Evolutionary conservation across 2,329 filamentous ascomycete genomes (phyloP).

Genomic region (Magnaporthiopsis incrustans): DNA sequence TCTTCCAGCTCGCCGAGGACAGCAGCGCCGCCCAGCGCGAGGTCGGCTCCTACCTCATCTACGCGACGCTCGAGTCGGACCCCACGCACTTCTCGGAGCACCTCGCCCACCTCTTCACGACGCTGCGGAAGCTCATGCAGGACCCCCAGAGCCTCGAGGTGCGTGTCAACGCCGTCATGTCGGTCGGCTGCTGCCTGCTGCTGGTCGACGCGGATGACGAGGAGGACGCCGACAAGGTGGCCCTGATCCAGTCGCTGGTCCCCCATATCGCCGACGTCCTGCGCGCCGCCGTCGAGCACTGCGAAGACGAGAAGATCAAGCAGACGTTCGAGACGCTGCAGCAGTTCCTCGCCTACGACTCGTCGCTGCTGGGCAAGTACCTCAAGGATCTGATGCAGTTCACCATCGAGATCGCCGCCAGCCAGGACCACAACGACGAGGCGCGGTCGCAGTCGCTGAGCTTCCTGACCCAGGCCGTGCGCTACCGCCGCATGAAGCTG

Average conservation of each 20-base stretch:
- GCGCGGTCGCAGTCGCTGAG: conserved; percentile 82
- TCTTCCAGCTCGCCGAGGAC: conserved; percentile 73
- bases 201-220: conserved; percentile 86
- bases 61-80: conserved; percentile 81
- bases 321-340: conserved; percentile 96
- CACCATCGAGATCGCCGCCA: conserved; percentile 80
- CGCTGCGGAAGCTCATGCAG: conserved; percentile 81
- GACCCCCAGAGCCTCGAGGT: conserved; percentile 89
- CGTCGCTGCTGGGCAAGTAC: conserved; percentile 72
- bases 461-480: conserved; percentile 87
- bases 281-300: conserved; percentile 70
- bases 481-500: conserved; percentile 91
- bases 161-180: conserved; percentile 87
- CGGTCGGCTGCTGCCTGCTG: conserved; percentile 79
- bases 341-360: conserved; percentile 84
- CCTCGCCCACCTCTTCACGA: conserved; percentile 66
- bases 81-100: conserved; percentile 79
- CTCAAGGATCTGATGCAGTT: conserved; percentile 87
- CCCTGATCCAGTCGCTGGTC: conserved; percentile 70
- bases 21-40: conserved; percentile 72
- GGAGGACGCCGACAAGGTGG: conserved; percentile 64
- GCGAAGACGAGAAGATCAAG: conserved; percentile 81
- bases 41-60: conserved; percentile 88
- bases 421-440: conserved; percentile 73
- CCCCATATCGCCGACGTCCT: conserved; percentile 85